A percentile compares a stretch with the other conserved stretches of the same genome.
These are phyloP conservation scores for Zymoseptoria tritici DNA, from an alignment of 2,329 filamentous ascomycete species.

Conservation along the genomic window DNA sequence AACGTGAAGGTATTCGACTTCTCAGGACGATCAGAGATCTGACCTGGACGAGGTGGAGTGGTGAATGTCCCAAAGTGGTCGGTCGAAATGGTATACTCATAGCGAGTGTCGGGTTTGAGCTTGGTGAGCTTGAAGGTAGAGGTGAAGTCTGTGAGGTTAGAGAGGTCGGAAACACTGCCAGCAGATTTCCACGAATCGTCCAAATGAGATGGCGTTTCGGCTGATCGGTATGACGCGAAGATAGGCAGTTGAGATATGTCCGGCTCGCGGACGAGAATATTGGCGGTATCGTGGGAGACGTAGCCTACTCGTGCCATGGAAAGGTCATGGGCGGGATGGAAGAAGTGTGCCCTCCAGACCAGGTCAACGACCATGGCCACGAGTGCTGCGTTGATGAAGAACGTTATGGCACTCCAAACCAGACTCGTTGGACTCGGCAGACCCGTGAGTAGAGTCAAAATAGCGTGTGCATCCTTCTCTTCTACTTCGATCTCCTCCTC, in stretches of 20 bases:
- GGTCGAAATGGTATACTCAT: slow-evolving; percentile 80
- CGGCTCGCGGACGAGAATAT: slow-evolving; percentile 77
- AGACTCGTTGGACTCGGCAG: slow-evolving; percentile 65
- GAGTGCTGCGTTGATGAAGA: slow-evolving; percentile 61
- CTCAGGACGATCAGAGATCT: slow-evolving; percentile 44
- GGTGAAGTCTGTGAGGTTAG: slow-evolving; percentile 77
- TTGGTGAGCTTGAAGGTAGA: slow-evolving; percentile 59
- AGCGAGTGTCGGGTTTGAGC: slow-evolving; percentile 63
- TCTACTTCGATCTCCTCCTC: slow-evolving; percentile 56
- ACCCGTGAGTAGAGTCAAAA: slow-evolving; percentile 66
- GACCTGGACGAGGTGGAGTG: slow-evolving; percentile 64
- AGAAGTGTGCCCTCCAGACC: slow-evolving; percentile 63
- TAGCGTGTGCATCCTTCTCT: slow-evolving; percentile 49
- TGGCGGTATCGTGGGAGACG: slow-evolving; percentile 72
- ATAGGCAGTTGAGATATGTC: slow-evolving; percentile 67
- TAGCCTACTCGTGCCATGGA: slow-evolving; percentile 84
- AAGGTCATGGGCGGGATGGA: slow-evolving; percentile 65
- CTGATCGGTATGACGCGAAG: slow-evolving; percentile 54
- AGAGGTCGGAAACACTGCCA: slow-evolving; percentile 58
- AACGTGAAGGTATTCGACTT: slow-evolving; percentile 75
- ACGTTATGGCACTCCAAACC: slow-evolving; percentile 49
- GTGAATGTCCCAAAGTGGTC: slow-evolving; percentile 78
- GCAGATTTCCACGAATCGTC: slow-evolving; percentile 61
- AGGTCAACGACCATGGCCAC: slow-evolving; percentile 68
- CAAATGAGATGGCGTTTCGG: slow-evolving; percentile 26